phyloP scores from a whole-genome alignment of 2,329 filamentous ascomycete species.

The Thelonectria discophora region DNA sequence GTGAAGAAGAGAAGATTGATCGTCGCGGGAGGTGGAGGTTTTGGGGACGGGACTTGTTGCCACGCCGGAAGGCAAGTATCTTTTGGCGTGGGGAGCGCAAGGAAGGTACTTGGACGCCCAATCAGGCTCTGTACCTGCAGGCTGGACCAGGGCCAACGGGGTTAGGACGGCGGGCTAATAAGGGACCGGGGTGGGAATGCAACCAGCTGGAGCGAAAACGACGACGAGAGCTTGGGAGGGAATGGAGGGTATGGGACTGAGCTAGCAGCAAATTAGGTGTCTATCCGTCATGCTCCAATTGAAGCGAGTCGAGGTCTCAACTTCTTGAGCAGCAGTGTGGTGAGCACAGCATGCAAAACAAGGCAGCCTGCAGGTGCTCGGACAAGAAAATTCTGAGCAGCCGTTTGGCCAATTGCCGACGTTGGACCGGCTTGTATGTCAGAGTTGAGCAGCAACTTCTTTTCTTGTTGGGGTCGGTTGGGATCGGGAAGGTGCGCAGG shows the following conservation, averaged over 20 bases:
- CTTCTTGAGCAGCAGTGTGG: no score
- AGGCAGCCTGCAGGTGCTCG: no score
- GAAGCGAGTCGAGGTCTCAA: no score
- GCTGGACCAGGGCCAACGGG: neutral
- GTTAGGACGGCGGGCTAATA: neutral
- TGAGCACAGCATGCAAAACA: no score
- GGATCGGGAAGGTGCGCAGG: neutral
- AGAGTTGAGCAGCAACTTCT: conserved; percentile 1
- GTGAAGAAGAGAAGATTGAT: conserved; percentile 33
- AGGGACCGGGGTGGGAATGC: neutral
- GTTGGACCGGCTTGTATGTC: conserved; percentile 16
- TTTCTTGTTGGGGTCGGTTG: neutral
- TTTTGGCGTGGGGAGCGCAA: neutral
- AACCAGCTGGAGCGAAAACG: neutral
- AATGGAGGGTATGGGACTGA: neutral
- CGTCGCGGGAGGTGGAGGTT: conserved; percentile 30
- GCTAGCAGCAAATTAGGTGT: neutral
- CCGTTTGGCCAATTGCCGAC: conserved; percentile 24
- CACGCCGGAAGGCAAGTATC: neutral
- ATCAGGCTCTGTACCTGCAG: neutral
- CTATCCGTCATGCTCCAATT: neutral
- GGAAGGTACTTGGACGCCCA: neutral
- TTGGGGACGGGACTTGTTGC: neutral
- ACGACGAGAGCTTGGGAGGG: neutral
- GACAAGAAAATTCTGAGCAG: conserved; percentile 5